Conservation (phyloP, 2,329 filamentous ascomycete genomes). For the Exophiala aquamarina region DNA sequence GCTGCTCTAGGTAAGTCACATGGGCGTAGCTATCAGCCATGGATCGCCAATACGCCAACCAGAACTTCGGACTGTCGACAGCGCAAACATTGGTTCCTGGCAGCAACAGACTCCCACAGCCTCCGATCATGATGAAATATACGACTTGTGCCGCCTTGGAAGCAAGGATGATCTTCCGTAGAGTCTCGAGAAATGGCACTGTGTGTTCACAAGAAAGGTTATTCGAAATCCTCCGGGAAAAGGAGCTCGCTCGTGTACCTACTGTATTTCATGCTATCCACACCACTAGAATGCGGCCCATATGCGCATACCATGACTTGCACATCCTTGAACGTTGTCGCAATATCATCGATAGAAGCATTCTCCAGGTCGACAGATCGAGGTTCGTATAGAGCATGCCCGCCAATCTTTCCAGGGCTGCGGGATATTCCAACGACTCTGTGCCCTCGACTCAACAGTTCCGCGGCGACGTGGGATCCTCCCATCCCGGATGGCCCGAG, state of each 20-base stretch:
- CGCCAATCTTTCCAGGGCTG: conserved; percentile 13
- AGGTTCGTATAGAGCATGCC: conserved; percentile 2
- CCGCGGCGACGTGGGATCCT: conserved; percentile 15
- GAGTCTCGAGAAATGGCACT: conserved; percentile 4
- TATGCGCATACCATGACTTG: conserved; percentile 3
- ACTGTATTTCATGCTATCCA: conserved; percentile 5
- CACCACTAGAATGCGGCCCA: conserved; percentile 6
- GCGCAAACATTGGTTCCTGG: background rate
- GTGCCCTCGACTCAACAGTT: conserved; percentile 33
- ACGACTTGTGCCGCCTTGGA: background rate
- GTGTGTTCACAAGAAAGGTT: background rate
- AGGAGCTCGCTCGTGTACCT: background rate
- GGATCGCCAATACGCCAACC: background rate
- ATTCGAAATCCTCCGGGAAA: too few relatives aligned
- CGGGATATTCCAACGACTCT: conserved; percentile 37
- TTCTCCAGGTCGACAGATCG: conserved; percentile 1
- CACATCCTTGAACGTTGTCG: background rate
- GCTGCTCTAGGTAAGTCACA: conserved; percentile 4
- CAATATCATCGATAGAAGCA: background rate
- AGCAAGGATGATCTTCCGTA: conserved; percentile 7
- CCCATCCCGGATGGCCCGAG: too few relatives aligned
- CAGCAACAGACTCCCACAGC: conserved; percentile 7
- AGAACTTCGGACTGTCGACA: conserved; percentile 3
- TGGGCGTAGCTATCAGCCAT: conserved; percentile 4
- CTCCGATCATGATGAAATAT: conserved; percentile 8